Evolutionary conservation across 192 early-diverging fungal species (phyloP).

Genomic region (Backusella sp.): DNA sequence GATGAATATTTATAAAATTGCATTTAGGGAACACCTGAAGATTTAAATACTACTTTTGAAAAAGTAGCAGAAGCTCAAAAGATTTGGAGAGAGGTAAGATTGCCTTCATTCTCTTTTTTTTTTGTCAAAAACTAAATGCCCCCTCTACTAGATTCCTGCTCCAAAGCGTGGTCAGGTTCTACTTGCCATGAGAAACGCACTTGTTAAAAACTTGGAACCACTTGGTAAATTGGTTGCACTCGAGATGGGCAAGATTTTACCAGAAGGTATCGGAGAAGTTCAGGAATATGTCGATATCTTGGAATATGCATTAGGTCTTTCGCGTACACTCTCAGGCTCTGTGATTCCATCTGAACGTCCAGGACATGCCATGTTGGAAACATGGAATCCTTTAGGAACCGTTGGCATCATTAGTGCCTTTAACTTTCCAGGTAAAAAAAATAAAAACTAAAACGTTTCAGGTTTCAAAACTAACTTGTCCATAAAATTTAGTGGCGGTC

Average conservation of each 20-base stretch:
- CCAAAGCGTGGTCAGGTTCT: slow-evolving; percentile 90
- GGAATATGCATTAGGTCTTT: slow-evolving; percentile 88
- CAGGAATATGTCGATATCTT: slow-evolving; percentile 97
- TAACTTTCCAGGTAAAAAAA: slow-evolving; percentile 78
- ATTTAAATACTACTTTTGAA: slow-evolving; percentile 63
- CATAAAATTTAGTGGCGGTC: slow-evolving; percentile 59
- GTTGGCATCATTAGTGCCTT: slow-evolving; percentile 94
- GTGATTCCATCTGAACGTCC: slow-evolving; percentile 88
- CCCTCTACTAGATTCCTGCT: slow-evolving; percentile 53
- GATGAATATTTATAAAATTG: not conserved
- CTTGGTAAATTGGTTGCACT: slow-evolving; percentile 86
- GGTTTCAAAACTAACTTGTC: slow-evolving; percentile 20
- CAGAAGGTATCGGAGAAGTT: slow-evolving; percentile 92
- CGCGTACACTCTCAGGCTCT: slow-evolving; percentile 74
- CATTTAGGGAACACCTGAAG: slow-evolving; percentile 47
- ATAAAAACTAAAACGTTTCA: slow-evolving; percentile 33
- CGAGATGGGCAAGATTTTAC: slow-evolving; percentile 94
- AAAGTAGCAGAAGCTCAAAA: slow-evolving; percentile 62
- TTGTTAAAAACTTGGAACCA: slow-evolving; percentile 70
- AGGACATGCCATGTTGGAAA: slow-evolving; percentile 95
- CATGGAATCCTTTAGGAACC: slow-evolving; percentile 91
- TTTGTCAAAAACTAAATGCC: slow-evolving; percentile 10
- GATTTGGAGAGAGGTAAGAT: slow-evolving; percentile 56
- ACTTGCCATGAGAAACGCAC: slow-evolving; percentile 82
- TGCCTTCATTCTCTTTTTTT: not conserved